Evolutionary conservation across 768 basidiomycete species (phyloP).

Genomic region (Mycena olivaceomarginata): DNA sequence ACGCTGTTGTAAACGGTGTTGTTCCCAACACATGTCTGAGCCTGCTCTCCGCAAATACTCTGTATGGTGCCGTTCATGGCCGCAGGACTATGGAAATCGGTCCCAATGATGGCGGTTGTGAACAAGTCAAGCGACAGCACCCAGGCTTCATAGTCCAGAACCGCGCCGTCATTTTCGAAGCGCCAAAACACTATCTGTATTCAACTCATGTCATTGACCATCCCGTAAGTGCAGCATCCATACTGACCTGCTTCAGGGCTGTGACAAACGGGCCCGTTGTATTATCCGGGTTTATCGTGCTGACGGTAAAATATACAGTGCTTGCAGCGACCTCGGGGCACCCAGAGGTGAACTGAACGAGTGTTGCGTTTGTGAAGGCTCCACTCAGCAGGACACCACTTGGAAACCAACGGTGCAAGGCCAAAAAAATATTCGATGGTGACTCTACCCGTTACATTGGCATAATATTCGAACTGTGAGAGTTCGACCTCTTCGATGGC

Average conservation of each 20-base stretch:
- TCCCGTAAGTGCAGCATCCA: no score
- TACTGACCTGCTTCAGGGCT: slow-evolving; percentile 17
- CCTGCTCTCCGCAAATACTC: slow-evolving; percentile 12
- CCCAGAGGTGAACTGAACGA: slow-evolving; percentile 26
- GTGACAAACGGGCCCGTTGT: slow-evolving; percentile 22
- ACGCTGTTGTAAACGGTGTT: slow-evolving; percentile 20
- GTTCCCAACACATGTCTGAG: slow-evolving; percentile 21
- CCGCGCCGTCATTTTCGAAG: slow-evolving; percentile 28
- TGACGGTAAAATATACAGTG: slow-evolving; percentile 22
- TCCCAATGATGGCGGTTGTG: background rate
- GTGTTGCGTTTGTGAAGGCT: slow-evolving; percentile 26
- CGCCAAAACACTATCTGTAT: slow-evolving; percentile 25
- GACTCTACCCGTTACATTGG: slow-evolving; percentile 25
- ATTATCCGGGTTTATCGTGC: slow-evolving; percentile 26
- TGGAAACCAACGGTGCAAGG: slow-evolving; percentile 29
- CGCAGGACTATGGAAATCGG: background rate
- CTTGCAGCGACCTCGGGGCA: slow-evolving; percentile 29
- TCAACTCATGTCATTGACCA: no score
- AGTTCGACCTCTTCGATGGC: no score
- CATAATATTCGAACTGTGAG: no score
- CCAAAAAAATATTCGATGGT: slow-evolving; percentile 37
- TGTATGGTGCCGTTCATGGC: slow-evolving; percentile 8
- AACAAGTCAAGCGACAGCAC: slow-evolving; percentile 1
- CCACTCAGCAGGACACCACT: slow-evolving; percentile 20
- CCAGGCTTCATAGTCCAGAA: slow-evolving; percentile 24